Percentiles rank a stretch among this genome's conserved stretches.
These are phyloP conservation scores for Ceratobasidium sp. DNA, from an alignment of 1,284 basidiomycete species.

Conservation along the genomic window DNA sequence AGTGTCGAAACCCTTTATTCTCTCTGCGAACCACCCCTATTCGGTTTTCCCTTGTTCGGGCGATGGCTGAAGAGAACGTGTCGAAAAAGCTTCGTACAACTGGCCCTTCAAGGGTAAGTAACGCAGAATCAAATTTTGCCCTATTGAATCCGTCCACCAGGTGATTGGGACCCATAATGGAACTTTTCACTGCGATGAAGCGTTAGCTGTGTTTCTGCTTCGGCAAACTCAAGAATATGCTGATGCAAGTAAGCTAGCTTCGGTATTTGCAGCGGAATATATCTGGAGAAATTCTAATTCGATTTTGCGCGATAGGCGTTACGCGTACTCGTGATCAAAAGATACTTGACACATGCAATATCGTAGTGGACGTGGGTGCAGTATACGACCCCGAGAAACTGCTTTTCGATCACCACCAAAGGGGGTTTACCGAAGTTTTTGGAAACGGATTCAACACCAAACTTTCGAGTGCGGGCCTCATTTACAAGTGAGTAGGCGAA, in stretches of 20 bases:
- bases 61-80: constrained; percentile 35
- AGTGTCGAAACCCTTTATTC: not conserved
- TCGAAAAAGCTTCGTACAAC: constrained; percentile 15
- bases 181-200: constrained; percentile 97
- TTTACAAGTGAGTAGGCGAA: constrained; percentile 81
- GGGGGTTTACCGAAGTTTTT: constrained; percentile 91
- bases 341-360: constrained; percentile 84
- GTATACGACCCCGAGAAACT: constrained; percentile 83
- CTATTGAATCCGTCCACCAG: constrained; percentile 54
- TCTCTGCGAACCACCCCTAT: not conserved
- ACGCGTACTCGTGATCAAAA: constrained; percentile 85
- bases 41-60: not conserved
- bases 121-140: not conserved
- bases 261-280: not conserved
- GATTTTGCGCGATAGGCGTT: constrained; percentile 62
- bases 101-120: constrained; percentile 30
- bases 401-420: constrained; percentile 96
- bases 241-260: constrained; percentile 68
- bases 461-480: constrained; percentile 90
- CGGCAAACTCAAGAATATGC: constrained; percentile 81
- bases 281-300: not conserved
- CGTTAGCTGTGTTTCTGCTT: constrained; percentile 91
- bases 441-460: constrained; percentile 88
- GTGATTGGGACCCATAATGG: constrained; percentile 94
- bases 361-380: constrained; percentile 98